These are phyloP conservation scores for Abrus precatorius DNA, from an alignment of 306 rosid genomes.

Conservation along the genomic window DNA sequence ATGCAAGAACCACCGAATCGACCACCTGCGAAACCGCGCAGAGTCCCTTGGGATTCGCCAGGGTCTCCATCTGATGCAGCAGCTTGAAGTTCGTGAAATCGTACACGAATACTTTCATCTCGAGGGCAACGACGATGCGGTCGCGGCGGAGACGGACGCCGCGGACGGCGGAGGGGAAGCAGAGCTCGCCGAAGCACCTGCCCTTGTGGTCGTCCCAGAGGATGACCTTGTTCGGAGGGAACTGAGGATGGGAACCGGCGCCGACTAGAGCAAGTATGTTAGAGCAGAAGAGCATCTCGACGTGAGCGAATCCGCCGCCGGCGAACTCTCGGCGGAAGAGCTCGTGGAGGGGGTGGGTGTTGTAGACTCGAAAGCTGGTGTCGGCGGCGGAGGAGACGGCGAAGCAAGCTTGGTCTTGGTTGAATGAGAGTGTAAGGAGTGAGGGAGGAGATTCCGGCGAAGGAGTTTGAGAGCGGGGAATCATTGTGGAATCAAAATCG, in stretches of 20 bases:
- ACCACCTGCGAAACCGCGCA: conserved; percentile 78
- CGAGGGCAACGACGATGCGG: conserved; percentile 74
- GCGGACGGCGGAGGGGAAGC: conserved; percentile 73
- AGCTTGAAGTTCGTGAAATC: conserved; percentile 74
- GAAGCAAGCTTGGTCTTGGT: conserved; percentile 89
- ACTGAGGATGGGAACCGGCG: conserved; percentile 85
- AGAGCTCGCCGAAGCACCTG: conserved; percentile 77
- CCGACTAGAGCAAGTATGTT: conserved; percentile 84
- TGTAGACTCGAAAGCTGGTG: conserved; percentile 81
- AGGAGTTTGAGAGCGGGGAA: conserved; percentile 32
- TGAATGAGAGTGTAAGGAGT: conserved; percentile 68
- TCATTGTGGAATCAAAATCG: conserved; percentile 55
- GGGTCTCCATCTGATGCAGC: conserved; percentile 81
- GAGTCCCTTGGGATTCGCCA: conserved; percentile 85
- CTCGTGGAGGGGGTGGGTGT: conserved; percentile 85
- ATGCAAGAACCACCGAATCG: conserved; percentile 71
- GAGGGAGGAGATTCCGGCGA: conserved; percentile 44
- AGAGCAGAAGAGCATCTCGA: conserved; percentile 81
- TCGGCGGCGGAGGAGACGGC: conserved; percentile 67
- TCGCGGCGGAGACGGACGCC: conserved; percentile 79
- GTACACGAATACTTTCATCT: conserved; percentile 77
- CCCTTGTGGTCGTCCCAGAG: conserved; percentile 85
- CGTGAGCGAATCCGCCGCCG: conserved; percentile 76
- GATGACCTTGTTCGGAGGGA: conserved; percentile 78
- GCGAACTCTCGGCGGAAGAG: conserved; percentile 80